These are phyloP conservation scores for Glutinoglossum americanum DNA, from an alignment of 495 filamentous ascomycete species.

Conservation along the genomic window DNA sequence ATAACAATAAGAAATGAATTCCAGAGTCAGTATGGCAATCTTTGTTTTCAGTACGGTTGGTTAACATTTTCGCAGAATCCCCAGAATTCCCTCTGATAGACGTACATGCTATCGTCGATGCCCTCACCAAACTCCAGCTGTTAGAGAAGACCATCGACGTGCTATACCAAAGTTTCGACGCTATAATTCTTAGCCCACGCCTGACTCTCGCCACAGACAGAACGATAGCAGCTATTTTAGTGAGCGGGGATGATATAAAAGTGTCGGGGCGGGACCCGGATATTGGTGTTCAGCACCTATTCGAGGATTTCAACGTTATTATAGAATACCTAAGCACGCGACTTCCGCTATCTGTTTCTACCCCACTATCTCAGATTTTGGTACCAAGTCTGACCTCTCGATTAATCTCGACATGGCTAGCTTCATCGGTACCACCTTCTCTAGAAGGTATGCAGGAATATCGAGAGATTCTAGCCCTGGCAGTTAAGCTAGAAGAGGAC, in stretches of 20 bases:
- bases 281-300: constrained; percentile 14
- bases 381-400: constrained; percentile 42
- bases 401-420: constrained; percentile 51
- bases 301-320: constrained; percentile 36
- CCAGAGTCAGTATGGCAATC: constrained; percentile 8
- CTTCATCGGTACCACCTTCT: constrained; percentile 49
- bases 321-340: constrained; percentile 40
- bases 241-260: constrained; percentile 12
- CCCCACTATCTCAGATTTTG: constrained; percentile 40
- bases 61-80: background rate
- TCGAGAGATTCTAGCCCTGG: constrained; percentile 35
- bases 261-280: constrained; percentile 6
- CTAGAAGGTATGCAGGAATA: constrained; percentile 48
- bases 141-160: constrained; percentile 11
- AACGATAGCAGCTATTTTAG: constrained; percentile 9
- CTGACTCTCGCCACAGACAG: constrained; percentile 8
- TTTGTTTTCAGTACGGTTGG: background rate
- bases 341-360: constrained; percentile 40
- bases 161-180: constrained; percentile 14
- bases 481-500: constrained; percentile 37
- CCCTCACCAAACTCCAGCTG: constrained; percentile 12
- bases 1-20: constrained; percentile 13
- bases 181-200: constrained; percentile 14
- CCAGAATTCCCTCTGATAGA: constrained; percentile 5
- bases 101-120: constrained; percentile 11